phyloP scores from a whole-genome alignment of 2,329 filamentous ascomycete species.

The Colletotrichum melonis region DNA sequence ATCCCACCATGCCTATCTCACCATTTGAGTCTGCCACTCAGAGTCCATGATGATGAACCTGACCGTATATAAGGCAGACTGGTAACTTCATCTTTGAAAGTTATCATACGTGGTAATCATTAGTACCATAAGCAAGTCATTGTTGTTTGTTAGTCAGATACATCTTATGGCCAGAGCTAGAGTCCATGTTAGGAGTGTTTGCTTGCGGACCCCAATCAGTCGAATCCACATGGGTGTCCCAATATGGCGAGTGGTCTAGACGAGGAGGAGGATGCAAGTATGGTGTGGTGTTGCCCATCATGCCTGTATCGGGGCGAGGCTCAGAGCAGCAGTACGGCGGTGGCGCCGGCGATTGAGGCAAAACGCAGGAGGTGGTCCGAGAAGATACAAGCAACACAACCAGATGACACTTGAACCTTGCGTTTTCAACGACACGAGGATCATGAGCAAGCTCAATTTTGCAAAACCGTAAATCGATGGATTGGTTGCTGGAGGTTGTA shows the following conservation, averaged over 20 bases:
- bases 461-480: neutral
- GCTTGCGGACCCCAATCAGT: neutral
- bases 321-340: constrained; percentile 18
- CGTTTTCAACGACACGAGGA: neutral
- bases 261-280: neutral
- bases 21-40: neutral
- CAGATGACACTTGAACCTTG: constrained; percentile 16
- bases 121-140: neutral
- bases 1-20: neutral
- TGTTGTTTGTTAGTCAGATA: neutral
- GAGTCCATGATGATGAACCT: neutral
- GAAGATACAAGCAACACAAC: constrained; percentile 20
- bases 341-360: constrained; percentile 10
- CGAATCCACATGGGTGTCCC: neutral
- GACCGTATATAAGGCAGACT: neutral
- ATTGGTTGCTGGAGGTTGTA: neutral
- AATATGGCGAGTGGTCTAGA: neutral
- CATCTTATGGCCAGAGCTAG: too few relatives aligned
- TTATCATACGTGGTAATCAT: neutral
- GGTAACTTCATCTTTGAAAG: neutral
- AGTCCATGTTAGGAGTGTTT: neutral
- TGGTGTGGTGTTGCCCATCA: constrained; percentile 12
- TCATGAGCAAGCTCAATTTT: neutral
- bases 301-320: constrained; percentile 30
- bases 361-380: constrained; percentile 19